These are phyloP conservation scores for Gymnopus androsaceus DNA, from an alignment of 1,284 basidiomycete species.

Conservation along the genomic window DNA sequence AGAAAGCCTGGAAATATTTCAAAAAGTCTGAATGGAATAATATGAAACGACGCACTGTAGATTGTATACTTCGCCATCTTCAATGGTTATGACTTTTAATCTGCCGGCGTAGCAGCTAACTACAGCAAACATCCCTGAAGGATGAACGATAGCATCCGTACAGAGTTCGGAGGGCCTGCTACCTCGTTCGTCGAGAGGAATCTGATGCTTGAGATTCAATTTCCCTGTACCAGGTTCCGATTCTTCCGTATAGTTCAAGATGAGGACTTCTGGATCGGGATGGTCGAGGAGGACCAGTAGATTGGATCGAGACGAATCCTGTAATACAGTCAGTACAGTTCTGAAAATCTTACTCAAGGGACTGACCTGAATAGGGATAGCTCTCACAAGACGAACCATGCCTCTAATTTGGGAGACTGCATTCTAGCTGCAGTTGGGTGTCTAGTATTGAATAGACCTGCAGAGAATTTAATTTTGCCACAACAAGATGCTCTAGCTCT, in stretches of 20 bases:
- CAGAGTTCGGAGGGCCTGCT: conserved; percentile 67
- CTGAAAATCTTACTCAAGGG: not conserved
- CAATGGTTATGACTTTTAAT: conserved; percentile 60
- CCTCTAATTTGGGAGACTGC: conserved; percentile 66
- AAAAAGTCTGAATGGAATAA: conserved; percentile 2
- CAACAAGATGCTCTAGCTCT: conserved; percentile 61
- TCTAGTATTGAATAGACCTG: conserved; percentile 65
- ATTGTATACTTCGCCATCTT: conserved; percentile 61
- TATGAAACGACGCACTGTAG: conserved; percentile 52
- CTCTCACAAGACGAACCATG: conserved; percentile 55
- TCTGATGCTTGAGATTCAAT: conserved; percentile 42
- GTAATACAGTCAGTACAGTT: not conserved
- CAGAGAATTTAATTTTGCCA: conserved; percentile 63
- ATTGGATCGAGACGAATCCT: conserved; percentile 51
- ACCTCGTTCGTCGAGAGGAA: conserved; percentile 56
- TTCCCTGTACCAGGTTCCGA: conserved; percentile 33
- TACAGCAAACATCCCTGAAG: conserved; percentile 59
- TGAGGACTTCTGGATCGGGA: conserved; percentile 68
- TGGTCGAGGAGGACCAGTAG: conserved; percentile 70
- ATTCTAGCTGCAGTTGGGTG: conserved; percentile 59
- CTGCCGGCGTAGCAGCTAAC: conserved; percentile 69
- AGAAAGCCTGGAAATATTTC: conserved; percentile 52
- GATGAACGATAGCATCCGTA: conserved; percentile 63
- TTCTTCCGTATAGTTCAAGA: conserved; percentile 51
- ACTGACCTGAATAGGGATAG: conserved; percentile 54